Conservation (phyloP, 2,329 filamentous ascomycete species). For the Xylaria sp. region DNA sequence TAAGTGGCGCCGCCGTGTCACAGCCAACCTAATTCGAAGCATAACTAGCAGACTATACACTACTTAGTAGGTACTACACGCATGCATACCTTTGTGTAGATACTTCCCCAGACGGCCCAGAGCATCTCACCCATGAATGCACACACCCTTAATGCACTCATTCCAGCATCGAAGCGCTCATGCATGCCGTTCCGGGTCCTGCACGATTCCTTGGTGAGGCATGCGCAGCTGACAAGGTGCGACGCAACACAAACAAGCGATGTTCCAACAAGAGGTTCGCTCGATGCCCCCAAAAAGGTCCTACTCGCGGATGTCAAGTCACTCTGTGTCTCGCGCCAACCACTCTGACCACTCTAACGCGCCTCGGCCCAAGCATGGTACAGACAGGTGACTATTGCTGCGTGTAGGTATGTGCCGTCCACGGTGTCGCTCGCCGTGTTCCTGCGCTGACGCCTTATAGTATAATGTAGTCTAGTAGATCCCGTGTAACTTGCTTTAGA, state of each 20-base stretch:
- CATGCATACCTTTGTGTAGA: too few relatives aligned
- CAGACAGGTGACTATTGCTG: too few relatives aligned
- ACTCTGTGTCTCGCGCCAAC: slow-evolving; percentile 1
- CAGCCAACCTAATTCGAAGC: not conserved
- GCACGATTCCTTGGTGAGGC: slow-evolving; percentile 22
- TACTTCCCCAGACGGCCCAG: slow-evolving; percentile 25
- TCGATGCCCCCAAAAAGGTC: slow-evolving; percentile 3
- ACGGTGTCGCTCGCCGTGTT: not conserved
- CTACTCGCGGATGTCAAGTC: not conserved
- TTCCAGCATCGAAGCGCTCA: slow-evolving; percentile 13
- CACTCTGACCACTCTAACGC: too few relatives aligned
- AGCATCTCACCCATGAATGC: not conserved
- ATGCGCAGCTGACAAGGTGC: slow-evolving; percentile 21
- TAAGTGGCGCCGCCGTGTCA: slow-evolving; percentile 6
- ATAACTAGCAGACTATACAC: too few relatives aligned
- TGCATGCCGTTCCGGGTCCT: slow-evolving; percentile 21
- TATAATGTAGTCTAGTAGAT: too few relatives aligned
- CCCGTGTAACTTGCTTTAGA: too few relatives aligned
- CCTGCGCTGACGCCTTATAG: not conserved
- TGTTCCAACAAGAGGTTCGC: not conserved
- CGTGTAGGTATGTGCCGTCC: not conserved
- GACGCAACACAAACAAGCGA: slow-evolving; percentile 6
- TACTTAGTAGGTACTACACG: too few relatives aligned
- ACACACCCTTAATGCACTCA: not conserved
- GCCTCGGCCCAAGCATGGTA: too few relatives aligned